These are phyloP conservation scores for Capsella rubella DNA, from an alignment of 441 rosid genomes.

Conservation along the genomic window DNA sequence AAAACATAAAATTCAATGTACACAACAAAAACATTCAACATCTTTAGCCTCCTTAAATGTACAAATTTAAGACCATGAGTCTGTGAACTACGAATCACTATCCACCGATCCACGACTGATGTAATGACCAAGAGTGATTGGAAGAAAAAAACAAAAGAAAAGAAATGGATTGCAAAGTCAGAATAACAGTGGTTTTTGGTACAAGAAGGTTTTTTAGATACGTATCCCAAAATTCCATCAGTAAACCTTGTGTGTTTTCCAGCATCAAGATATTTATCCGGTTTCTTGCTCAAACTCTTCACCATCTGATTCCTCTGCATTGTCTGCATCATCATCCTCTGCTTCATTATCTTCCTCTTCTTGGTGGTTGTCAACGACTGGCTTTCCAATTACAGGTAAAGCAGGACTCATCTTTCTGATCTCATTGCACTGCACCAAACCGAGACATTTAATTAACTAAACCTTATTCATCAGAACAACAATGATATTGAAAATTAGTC, in stretches of 20 bases:
- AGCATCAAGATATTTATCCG: conserved; percentile 41
- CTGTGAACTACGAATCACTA: neutral
- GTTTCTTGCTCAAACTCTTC: conserved; percentile 97
- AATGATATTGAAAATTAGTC: neutral
- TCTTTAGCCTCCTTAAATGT: neutral
- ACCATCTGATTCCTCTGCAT: conserved; percentile 88
- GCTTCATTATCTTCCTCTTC: conserved; percentile 84
- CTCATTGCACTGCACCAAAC: conserved; percentile 70
- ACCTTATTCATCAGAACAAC: neutral
- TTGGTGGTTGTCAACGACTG: conserved; percentile 63
- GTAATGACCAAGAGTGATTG: neutral
- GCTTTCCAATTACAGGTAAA: conserved; percentile 76
- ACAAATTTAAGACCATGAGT: neutral
- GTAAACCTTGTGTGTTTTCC: neutral
- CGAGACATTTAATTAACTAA: conserved; percentile 1
- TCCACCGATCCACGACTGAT: neutral
- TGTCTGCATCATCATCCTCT: conserved; percentile 81
- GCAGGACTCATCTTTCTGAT: conserved; percentile 72
- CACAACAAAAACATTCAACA: conserved; percentile 10
- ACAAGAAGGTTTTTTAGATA: neutral
- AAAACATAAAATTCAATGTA: neutral
- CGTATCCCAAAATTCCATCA: neutral
- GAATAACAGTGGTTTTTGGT: neutral
- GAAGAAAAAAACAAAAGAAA: neutral
- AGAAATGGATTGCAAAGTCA: conserved; percentile 2